Evolutionary conservation across 225 moss, liverwort and hornwort species (phyloP).

Genomic region (Takakia lepidozioides): DNA sequence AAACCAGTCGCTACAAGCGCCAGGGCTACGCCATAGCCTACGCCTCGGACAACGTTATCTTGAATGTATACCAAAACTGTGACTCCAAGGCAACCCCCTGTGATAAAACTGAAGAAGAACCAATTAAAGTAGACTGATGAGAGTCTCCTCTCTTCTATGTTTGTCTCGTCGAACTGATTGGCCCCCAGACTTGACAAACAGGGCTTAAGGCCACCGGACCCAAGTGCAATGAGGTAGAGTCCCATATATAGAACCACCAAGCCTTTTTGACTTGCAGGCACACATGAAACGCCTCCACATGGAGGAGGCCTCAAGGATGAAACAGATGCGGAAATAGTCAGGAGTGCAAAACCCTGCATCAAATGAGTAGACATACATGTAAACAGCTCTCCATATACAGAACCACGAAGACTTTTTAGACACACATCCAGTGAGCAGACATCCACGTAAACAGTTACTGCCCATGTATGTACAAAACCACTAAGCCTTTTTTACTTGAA

Average conservation of each 20-base stretch:
- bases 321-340: conserved; percentile 23
- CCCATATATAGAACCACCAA: conserved; percentile 25
- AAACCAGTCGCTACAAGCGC: conserved; percentile 19
- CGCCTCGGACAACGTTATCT: conserved; percentile 17
- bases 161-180: conserved; percentile 35
- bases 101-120: conserved; percentile 37
- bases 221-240: conserved; percentile 29
- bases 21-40: conserved; percentile 27
- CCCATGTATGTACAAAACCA: too few relatives aligned
- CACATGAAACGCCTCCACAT: conserved; percentile 19
- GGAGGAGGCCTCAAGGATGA: conserved; percentile 17
- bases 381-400: too few relatives aligned
- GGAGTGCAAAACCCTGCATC: conserved; percentile 29
- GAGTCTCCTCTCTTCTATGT: conserved; percentile 15
- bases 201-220: conserved; percentile 35
- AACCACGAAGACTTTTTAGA: too few relatives aligned
- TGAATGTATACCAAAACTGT: conserved; percentile 41
- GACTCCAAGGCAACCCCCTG: conserved; percentile 26
- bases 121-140: conserved; percentile 37
- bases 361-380: too few relatives aligned
- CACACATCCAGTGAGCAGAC: too few relatives aligned
- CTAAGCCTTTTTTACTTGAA: too few relatives aligned
- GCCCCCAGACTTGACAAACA: conserved; percentile 37
- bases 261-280: conserved; percentile 7
- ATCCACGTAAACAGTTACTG: too few relatives aligned